phyloP scores from a whole-genome alignment of 441 rosid species.

The Jatropha podagrica region DNA sequence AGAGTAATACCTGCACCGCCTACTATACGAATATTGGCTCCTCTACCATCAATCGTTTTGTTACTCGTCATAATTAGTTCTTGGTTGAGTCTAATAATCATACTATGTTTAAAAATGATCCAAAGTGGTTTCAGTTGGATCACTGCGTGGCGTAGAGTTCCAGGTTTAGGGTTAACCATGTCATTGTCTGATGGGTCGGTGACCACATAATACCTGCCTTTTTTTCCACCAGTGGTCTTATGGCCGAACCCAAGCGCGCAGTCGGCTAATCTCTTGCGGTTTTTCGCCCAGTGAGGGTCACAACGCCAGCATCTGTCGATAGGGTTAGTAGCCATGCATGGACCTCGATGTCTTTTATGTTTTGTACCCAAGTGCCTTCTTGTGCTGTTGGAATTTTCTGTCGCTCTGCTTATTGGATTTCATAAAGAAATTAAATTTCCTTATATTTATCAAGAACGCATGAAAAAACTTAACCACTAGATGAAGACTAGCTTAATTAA shows the following conservation, averaged over 20 bases:
- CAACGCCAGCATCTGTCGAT: conserved; percentile 77
- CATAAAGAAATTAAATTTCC: too few relatives aligned
- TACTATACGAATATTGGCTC: conserved; percentile 51
- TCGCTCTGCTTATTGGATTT: conserved; percentile 21
- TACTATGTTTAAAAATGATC: conserved; percentile 71
- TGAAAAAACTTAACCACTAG: too few relatives aligned
- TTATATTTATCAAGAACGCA: too few relatives aligned
- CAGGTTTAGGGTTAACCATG: conserved; percentile 67
- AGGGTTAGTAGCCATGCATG: conserved; percentile 40
- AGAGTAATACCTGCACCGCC: conserved; percentile 65
- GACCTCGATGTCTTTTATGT: background rate
- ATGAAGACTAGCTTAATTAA: too few relatives aligned
- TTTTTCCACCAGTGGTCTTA: conserved; percentile 68
- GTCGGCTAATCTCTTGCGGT: conserved; percentile 58
- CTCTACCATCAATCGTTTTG: conserved; percentile 81
- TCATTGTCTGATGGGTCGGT: conserved; percentile 75
- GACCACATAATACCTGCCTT: conserved; percentile 65
- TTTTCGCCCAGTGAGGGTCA: conserved; percentile 45
- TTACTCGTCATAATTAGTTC: conserved; percentile 57
- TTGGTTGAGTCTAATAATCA: conserved; percentile 68
- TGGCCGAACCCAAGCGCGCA: conserved; percentile 87
- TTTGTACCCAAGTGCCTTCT: conserved; percentile 17
- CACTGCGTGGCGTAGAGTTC: conserved; percentile 86
- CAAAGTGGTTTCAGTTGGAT: conserved; percentile 74
- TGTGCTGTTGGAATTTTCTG: conserved; percentile 7